Base-by-base conservation (phyloP, 805 yeast genomes). In the Metschnikowia kunwiensis region DNA sequence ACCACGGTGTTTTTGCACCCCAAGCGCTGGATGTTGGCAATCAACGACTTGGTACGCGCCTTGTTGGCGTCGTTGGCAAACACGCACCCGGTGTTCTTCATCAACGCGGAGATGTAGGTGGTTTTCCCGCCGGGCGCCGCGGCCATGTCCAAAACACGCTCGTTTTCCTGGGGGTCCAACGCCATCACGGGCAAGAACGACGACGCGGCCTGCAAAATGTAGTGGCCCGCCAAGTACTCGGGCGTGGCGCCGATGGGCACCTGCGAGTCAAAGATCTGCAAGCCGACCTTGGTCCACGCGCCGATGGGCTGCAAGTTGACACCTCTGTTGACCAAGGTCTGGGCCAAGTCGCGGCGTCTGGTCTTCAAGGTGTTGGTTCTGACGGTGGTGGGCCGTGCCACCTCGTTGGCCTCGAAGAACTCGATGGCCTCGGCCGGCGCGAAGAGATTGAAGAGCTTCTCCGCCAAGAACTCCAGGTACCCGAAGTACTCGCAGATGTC, bases 191-290 rank as follows among this genome's bases (percentile, higher is more conserved):
- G 99, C 57, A 93, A 68, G 65, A 91, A 93, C 7, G 97, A 89
- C 5, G 97, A 89, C 15, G 99, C 99, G 27, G 99, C 99, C 65
- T 93, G 99, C 53, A 93, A 69, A 45, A 93, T 93, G 66, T 93
- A 93, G 57, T 93, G 96, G 55, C 99, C 99, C 10, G 97, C 95
- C 55, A 93, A 72, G 60, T 93, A 93, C 66, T 93, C 99, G 28
- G 99, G 98, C 7, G 99, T 93, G 29, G 99, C 98, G 63, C 99
- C 99, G 51, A 93, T 86, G 28, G 99, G 98, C n/a, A 93, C 97
- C 62, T 89, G 97, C 16, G 97, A 89, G 58, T 93, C 99, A 60
- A 91, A 93, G 35, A 93, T 82, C 64, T 93, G 98, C 48, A 93
- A 72, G 44, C 99, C 99, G 34, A 93, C 97, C 64, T 93, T 93